Percentiles rank a stretch among this genome's conserved stretches.
Conservation (phyloP, 2,329 filamentous ascomycete genomes). For the Graphilbum sp. region DNA sequence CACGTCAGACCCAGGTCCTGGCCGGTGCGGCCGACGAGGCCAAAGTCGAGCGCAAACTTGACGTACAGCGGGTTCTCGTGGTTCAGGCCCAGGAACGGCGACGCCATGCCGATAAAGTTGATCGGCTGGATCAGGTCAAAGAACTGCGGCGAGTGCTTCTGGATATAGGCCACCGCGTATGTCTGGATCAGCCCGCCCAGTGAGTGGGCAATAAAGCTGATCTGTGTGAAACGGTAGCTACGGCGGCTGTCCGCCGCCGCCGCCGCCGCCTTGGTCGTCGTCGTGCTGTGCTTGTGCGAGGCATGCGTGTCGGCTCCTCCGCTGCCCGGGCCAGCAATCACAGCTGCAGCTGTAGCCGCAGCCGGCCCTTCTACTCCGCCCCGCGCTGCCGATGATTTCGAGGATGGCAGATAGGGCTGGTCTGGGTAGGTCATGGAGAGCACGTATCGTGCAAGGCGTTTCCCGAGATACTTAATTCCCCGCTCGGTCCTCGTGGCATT, state of each 20-base stretch:
- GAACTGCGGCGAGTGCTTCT: slow-evolving; percentile 86
- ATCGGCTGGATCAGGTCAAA: slow-evolving; percentile 74
- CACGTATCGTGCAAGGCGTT: slow-evolving; percentile 81
- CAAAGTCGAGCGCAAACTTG: slow-evolving; percentile 92
- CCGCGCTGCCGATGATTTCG: slow-evolving; percentile 31
- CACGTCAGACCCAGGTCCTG: slow-evolving; percentile 91
- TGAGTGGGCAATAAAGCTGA: slow-evolving; percentile 88
- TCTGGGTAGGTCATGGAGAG: slow-evolving; percentile 85
- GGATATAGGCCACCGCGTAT: slow-evolving; percentile 90
- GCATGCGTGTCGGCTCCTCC: not conserved
- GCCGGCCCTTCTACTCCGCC: slow-evolving; percentile 15
- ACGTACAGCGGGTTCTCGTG: slow-evolving; percentile 97
- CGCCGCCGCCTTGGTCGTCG: too few species aligned
- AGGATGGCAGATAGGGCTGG: slow-evolving; percentile 64
- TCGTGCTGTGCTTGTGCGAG: slow-evolving; percentile 33
- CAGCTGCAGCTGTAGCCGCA: slow-evolving; percentile 9
- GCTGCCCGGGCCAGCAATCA: slow-evolving; percentile 6
- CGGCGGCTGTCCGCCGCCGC: slow-evolving; percentile 20
- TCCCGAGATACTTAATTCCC: slow-evolving; percentile 93
- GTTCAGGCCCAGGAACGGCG: slow-evolving; percentile 78
- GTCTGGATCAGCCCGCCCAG: slow-evolving; percentile 81
- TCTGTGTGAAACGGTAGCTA: slow-evolving; percentile 76
- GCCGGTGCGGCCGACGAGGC: slow-evolving; percentile 85
- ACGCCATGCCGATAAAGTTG: slow-evolving; percentile 79
- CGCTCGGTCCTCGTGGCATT: slow-evolving; percentile 85